Base-by-base conservation (phyloP, 2,329 filamentous ascomycete genomes). In the Aureobasidium sp. region DNA sequence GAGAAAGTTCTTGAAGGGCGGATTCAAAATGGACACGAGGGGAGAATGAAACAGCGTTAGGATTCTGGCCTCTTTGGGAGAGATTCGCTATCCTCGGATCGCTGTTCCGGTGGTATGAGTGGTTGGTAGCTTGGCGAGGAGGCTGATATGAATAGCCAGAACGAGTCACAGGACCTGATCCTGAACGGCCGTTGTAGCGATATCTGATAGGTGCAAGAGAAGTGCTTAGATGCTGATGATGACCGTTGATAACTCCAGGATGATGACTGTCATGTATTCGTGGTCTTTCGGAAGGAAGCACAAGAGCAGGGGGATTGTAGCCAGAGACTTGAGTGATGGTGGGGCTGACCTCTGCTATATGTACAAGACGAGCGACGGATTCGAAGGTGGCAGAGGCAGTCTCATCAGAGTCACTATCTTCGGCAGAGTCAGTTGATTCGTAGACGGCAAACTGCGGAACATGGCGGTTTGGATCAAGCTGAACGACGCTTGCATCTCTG, bases 1-100 rank as follows among this genome's bases (percentile, higher is more conserved):
- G 45, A 35, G 29, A 11, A 11, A 50, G 4, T 7, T 58, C 54
- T 22, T 37, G 42, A 5, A 37, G 31, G 9, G 64, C 50, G 14
- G 66, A 67, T 3, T 62, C 69, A 35, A 70, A 69, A 17, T 67
- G 53, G 29, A 40, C 61, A 29, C 45, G 52, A 24, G n/a, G 12
- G 6, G 35, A 22, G 12, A 63, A 37, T 1, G 24, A 27, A 19
- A 47, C 37, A 22, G 57, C 54, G 7, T 57, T 39, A 31, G 63
- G 63, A 33, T 54, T 42, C 14, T 49, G 31, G 29, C 44, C 29
- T 60, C 60, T 45, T 57, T 19, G 22, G 31, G 61, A 44, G 35
- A 42, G 8, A 31, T 35, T 8, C 14, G 37, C 15, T 6, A 14
- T 24, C 15, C 31, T 49, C 5, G n/a, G 8, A 15, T 40, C n/a